Conservation (phyloP, 2,329 filamentous ascomycete species). For the Mycosphaerella arachidis region DNA sequence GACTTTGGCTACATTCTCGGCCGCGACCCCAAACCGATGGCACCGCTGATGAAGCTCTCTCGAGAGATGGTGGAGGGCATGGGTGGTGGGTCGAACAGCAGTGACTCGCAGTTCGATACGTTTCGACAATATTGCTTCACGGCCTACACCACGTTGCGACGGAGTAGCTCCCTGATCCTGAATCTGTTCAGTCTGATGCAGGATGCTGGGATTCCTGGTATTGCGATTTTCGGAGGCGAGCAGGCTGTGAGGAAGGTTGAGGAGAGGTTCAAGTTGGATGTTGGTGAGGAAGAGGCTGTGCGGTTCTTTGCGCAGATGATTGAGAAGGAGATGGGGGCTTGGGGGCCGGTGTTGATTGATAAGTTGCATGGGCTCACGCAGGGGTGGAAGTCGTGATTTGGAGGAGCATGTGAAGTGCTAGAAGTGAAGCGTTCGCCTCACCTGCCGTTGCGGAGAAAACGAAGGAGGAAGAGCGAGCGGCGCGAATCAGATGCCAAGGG, state of each 20-base stretch:
- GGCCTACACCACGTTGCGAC: slow-evolving; percentile 84
- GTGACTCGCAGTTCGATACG: slow-evolving; percentile 62
- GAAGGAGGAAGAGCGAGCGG: no score
- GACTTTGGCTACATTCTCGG: slow-evolving; percentile 98
- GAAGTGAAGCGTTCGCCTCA: no score
- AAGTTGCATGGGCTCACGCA: slow-evolving; percentile 91
- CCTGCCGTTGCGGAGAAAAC: no score
- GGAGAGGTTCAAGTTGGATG: slow-evolving; percentile 87
- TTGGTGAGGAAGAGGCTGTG: slow-evolving; percentile 88
- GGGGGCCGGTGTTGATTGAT: slow-evolving; percentile 92
- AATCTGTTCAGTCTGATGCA: slow-evolving; percentile 97
- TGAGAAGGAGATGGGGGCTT: slow-evolving; percentile 81
- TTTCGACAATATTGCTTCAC: slow-evolving; percentile 97
- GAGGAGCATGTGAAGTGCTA: neutral
- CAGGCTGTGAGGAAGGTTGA: slow-evolving; percentile 93
- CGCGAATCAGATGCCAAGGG: no score
- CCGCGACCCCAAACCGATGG: slow-evolving; percentile 94
- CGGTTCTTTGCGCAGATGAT: slow-evolving; percentile 83
- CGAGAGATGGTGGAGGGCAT: slow-evolving; percentile 99
- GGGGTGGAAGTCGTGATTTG: slow-evolving; percentile 53
- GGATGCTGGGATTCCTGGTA: slow-evolving; percentile 94
- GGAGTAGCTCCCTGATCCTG: slow-evolving; percentile 83
- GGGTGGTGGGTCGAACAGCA: slow-evolving; percentile 58
- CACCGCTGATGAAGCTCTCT: slow-evolving; percentile 92
- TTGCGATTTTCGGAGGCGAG: slow-evolving; percentile 63